Conservation (phyloP, 805 yeast genomes). For the Pichia exigua region DNA sequence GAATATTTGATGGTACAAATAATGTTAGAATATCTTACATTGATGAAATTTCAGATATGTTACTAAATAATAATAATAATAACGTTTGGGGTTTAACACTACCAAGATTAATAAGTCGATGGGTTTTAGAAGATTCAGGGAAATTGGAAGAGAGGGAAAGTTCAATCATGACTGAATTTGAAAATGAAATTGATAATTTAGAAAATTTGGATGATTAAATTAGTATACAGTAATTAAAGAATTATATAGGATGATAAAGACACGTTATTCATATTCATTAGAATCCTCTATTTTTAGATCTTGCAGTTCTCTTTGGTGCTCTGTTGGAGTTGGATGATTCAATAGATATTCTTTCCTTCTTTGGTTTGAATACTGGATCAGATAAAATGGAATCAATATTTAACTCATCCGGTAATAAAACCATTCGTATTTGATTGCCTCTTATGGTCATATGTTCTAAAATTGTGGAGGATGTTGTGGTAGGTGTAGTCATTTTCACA, state of each 20-base stretch:
- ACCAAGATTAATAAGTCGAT: constrained; percentile 48
- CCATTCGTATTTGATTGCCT: constrained; percentile 82
- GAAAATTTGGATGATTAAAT: constrained; percentile 6
- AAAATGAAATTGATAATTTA: constrained; percentile 19
- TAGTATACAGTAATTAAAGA: neutral
- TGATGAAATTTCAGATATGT: constrained; percentile 67
- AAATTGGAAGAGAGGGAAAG: constrained; percentile 34
- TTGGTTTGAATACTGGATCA: constrained; percentile 37
- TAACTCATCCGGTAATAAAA: constrained; percentile 76
- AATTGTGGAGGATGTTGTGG: constrained; percentile 53
- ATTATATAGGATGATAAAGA: neutral
- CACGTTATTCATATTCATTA: neutral
- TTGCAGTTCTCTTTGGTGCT: constrained; percentile 16
- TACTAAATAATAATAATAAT: constrained; percentile 38
- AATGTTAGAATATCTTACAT: constrained; percentile 42
- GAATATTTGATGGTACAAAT: constrained; percentile 32
- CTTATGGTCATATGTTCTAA: constrained; percentile 77
- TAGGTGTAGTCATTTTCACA: constrained; percentile 67
- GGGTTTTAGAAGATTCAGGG: constrained; percentile 35
- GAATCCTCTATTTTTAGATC: constrained; percentile 13
- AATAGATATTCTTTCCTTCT: constrained; percentile 25
- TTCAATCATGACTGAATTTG: constrained; percentile 28
- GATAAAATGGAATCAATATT: constrained; percentile 60
- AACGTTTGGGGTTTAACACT: constrained; percentile 68
- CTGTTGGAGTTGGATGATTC: constrained; percentile 1